Evolutionary conservation across 2,329 filamentous ascomycete species (phyloP), one percentile per base, ranked within the genome.

Genomic region (Coniella lustricola): DNA sequence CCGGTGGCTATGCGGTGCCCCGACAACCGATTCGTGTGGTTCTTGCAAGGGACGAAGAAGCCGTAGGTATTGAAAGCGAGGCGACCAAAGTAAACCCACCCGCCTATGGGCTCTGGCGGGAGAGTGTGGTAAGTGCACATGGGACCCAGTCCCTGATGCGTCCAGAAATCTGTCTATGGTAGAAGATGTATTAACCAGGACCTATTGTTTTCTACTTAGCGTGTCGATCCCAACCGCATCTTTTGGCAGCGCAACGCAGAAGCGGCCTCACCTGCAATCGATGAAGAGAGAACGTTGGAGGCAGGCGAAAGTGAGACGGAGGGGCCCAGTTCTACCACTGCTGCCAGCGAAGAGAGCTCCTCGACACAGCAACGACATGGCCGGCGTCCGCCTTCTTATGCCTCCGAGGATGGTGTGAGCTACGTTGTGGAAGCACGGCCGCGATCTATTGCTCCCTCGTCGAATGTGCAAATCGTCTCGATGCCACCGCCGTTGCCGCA

Each of bases 71-170:
- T 46, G 74, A 78, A 49, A 76, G 72, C 44, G 75, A 80, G 50
- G 68, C 75, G 0, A 67, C 69, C 36, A 81, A 82, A 57, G 55
- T 74, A 17, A 79, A 82, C 8, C 90, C 90, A 3, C 90, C 90
- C 0, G 88, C 88, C 2, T 95, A 95, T 61, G 90, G 90, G 0
- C 69, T 89, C 1, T 94, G 88, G 87, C 75, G 88, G 45, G 82
- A 84, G 64, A 91, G 85, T 59, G 87, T 93, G 66, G 84, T 87
- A 75, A 65, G 83, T 81, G 16, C 16, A 4, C 14, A 16, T 32
- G 2, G 10, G 9, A 18, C 8, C 16, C 10, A 3, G 17, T 34
- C n/a, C 31, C 17, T 17, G 10, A 7, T 7, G 3, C 20, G 10
- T 14, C 16, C 16, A 10, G 29, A n/a, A 16, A 4, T 38, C 21